Conservation (phyloP, 2,329 filamentous ascomycete species). For the Botrytis sinoallii region DNA sequence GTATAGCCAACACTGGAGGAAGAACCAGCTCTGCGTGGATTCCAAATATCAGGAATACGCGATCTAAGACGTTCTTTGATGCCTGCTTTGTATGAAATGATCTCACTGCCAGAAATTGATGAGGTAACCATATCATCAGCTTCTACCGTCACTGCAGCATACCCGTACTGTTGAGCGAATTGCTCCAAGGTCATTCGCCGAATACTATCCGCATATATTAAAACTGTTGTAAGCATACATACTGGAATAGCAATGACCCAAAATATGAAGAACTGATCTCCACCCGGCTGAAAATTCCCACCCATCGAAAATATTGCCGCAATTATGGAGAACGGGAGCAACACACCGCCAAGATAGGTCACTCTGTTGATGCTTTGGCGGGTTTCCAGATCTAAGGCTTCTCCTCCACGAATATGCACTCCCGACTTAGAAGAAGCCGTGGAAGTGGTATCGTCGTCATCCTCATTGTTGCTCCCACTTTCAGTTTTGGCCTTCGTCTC, state of each 20-base stretch:
- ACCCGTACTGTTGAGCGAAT: neutral
- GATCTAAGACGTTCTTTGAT: neutral
- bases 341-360: slow-evolving; percentile 8
- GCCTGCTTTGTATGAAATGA: neutral
- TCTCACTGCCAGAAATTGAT: neutral
- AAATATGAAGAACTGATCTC: slow-evolving; percentile 14
- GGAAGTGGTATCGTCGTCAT: neutral
- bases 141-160: neutral
- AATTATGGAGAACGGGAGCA: slow-evolving; percentile 14
- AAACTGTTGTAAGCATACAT: slow-evolving; percentile 2
- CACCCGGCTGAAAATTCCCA: neutral
- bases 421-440: neutral
- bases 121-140: neutral
- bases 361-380: slow-evolving; percentile 13
- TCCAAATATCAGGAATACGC: neutral
- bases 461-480: neutral
- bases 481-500: neutral
- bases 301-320: slow-evolving; percentile 12
- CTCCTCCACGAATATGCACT: neutral
- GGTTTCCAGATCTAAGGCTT: slow-evolving; percentile 8
- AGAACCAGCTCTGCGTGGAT: neutral
- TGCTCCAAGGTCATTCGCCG: slow-evolving; percentile 16
- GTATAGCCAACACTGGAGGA: neutral
- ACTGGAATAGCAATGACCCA: slow-evolving; percentile 15
- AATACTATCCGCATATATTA: slow-evolving; percentile 18